Evolutionary conservation across 257 asterid species (phyloP).

Genomic region (Solanum verrucosum): DNA sequence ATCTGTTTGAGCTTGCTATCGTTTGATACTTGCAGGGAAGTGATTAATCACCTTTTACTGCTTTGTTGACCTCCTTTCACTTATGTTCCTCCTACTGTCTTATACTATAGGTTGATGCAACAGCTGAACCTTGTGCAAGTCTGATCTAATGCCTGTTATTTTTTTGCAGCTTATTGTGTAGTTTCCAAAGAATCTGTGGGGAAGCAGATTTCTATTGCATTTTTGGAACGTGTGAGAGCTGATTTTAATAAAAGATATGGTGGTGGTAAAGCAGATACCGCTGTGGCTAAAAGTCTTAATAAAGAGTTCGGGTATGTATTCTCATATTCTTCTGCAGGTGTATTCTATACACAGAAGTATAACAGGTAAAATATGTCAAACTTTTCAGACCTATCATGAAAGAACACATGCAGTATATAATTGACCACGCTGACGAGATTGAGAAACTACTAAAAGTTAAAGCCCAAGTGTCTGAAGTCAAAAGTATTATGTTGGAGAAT

Average conservation of each 20-base stretch:
- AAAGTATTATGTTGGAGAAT: constrained; percentile 78
- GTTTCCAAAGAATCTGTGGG: constrained; percentile 91
- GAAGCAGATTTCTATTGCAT: constrained; percentile 80
- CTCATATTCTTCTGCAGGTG: neutral
- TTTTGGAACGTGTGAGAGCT: constrained; percentile 74
- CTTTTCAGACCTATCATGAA: constrained; percentile 61
- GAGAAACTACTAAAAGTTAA: constrained; percentile 81
- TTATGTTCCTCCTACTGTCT: neutral
- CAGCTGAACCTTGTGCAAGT: neutral
- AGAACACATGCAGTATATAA: constrained; percentile 89
- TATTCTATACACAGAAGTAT: neutral
- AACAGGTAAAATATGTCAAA: neutral
- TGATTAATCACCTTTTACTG: neutral
- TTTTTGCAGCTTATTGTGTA: constrained; percentile 73
- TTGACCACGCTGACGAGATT: constrained; percentile 88
- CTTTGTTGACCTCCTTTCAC: neutral
- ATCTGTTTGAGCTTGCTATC: neutral
- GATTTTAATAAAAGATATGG: constrained; percentile 92
- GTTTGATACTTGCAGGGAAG: neutral
- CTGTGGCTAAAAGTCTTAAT: constrained; percentile 80
- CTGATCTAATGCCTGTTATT: neutral
- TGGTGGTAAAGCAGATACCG: constrained; percentile 91
- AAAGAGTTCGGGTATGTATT: constrained; percentile 74
- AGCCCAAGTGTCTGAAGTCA: constrained; percentile 89
- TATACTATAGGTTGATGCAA: neutral